phyloP scores from a whole-genome alignment of 805 yeast species.

The Lipomyces sp. region DNA sequence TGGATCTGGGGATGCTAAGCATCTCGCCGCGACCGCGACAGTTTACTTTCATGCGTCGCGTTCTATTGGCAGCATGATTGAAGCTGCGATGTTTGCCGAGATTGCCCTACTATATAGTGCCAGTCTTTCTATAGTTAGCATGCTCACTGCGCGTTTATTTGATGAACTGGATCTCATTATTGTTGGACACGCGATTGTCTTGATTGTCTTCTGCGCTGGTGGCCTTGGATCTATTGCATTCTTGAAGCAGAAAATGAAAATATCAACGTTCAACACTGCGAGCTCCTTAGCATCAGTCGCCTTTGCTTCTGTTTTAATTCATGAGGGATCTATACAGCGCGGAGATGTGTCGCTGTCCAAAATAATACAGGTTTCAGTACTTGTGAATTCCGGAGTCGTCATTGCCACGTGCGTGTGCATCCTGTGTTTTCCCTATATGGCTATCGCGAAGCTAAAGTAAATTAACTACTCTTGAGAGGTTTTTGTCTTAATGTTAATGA shows the following conservation, averaged over 20 bases:
- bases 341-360: constrained; percentile 61
- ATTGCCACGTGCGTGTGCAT: constrained; percentile 65
- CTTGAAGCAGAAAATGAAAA: constrained; percentile 67
- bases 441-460: constrained; percentile 52
- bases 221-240: constrained; percentile 71
- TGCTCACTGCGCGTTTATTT: constrained; percentile 56
- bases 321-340: constrained; percentile 70
- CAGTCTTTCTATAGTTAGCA: constrained; percentile 57
- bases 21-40: constrained; percentile 80
- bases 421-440: constrained; percentile 65
- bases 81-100: constrained; percentile 66
- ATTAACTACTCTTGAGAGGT: not conserved
- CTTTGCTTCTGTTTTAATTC: constrained; percentile 69
- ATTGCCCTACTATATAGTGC: constrained; percentile 60
- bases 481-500: not conserved
- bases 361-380: constrained; percentile 58
- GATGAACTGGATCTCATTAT: constrained; percentile 51
- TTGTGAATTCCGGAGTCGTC: constrained; percentile 66
- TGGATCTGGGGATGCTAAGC: constrained; percentile 76
- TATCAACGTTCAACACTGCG: constrained; percentile 78
- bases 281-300: constrained; percentile 77
- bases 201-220: constrained; percentile 54
- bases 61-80: constrained; percentile 79
- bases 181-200: constrained; percentile 53
- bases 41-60: constrained; percentile 86